A percentile compares a stretch with the other conserved stretches of the same genome.
These are phyloP conservation scores for Debaryomyces prosopidis DNA, from an alignment of 805 yeast species.

Conservation along the genomic window DNA sequence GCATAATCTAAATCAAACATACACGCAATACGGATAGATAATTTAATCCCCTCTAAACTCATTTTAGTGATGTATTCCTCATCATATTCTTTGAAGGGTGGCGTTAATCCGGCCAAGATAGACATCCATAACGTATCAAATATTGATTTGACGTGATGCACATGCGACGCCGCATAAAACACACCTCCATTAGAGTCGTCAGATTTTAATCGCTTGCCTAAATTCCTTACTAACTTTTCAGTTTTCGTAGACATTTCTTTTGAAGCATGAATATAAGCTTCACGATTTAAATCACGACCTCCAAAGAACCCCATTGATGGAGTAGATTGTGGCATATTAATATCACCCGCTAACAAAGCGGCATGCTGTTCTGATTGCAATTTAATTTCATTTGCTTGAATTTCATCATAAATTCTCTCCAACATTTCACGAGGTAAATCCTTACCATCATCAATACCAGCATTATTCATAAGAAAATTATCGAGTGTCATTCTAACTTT, in stretches of 20 bases:
- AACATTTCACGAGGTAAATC: conserved; percentile 78
- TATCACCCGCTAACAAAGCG: conserved; percentile 72
- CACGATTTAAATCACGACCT: conserved; percentile 66
- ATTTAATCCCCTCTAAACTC: conserved; percentile 82
- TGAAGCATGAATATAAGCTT: conserved; percentile 90
- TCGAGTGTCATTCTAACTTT: conserved; percentile 85
- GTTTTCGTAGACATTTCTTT: conserved; percentile 89
- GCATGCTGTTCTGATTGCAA: conserved; percentile 92
- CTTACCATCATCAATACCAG: conserved; percentile 89
- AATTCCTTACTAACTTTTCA: conserved; percentile 71
- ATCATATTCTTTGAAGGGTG: conserved; percentile 87
- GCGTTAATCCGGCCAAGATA: conserved; percentile 87
- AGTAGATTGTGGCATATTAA: conserved; percentile 26
- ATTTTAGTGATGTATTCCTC: conserved; percentile 66
- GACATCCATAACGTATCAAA: conserved; percentile 98
- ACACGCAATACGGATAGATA: conserved; percentile 81
- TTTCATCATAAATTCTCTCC: conserved; percentile 71
- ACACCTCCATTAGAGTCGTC: conserved; percentile 41
- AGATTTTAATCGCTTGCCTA: conserved; percentile 50
- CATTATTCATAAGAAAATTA: conserved; percentile 81
- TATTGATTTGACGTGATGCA: conserved; percentile 88
- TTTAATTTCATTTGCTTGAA: conserved; percentile 81
- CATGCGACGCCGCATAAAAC: conserved; percentile 80
- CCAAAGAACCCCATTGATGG: conserved; percentile 62
- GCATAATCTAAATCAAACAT: conserved; percentile 83